Evolutionary conservation across 345 rosid species (phyloP), one percentile per base, ranked within the genome.

Genomic region (Litchi chinensis): DNA sequence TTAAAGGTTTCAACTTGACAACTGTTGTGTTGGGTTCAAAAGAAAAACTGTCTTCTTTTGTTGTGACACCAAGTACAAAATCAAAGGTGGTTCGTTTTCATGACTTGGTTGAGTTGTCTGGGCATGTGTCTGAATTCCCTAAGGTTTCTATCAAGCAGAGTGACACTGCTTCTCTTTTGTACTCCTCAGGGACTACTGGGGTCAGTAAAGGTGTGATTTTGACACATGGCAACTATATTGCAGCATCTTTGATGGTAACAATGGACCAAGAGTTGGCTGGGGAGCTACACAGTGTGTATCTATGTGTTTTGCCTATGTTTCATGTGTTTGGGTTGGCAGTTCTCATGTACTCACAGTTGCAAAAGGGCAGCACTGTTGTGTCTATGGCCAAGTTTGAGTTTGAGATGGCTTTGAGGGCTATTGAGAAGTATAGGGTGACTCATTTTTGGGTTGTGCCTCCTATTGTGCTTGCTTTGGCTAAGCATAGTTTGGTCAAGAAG

Each of bases 101-200:
- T 22, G 80, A 90, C 39, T 83, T 95, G 76, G 75, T 93, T 70
- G 80, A 82, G 16, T 76, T 89, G 32, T 87, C 93, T 0, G 87
- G 85, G 32, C 81, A 87, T 0, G 78, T 81, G 1, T 76, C 91
- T 0, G 89, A 84, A 7, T 84, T 92, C 21, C 94, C 98, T 0
- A 26, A 0, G 3, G 86, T 81, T 26, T 65, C 79, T 0, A 77
- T 91, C 12, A 86, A 83, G 83, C 98, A 93, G 82, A 82, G 84
- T 1, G 98, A 95, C 64, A 76, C 84, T 0, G 99, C 97, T 6
- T 80, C 85, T 19, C 83, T 95, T 70, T 77, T 95, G 75, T 93
- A 95, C 83, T 95, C 99, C 5, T 95, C 98, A 2, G 98, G 99
- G 18, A 95, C 99, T 12, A 95, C 95, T 10, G 97, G 98, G 41